These are phyloP conservation scores for Syncephalis fuscata DNA, from an alignment of 371 early-diverging fungal species.

Conservation along the genomic window DNA sequence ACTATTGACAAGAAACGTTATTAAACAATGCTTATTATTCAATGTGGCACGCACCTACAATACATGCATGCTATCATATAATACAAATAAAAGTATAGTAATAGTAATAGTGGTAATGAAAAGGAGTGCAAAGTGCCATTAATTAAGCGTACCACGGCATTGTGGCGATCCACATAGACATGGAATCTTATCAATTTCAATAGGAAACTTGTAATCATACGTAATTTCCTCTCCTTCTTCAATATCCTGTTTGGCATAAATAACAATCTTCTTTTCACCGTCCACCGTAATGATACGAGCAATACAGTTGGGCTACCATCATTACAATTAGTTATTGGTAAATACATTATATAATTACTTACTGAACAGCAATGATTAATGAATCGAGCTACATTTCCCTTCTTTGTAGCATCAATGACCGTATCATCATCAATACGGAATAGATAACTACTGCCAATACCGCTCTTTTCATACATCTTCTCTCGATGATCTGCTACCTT, in stretches of 20 bases:
- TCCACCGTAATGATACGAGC: conserved; percentile 82
- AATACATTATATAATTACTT: too few relatives aligned
- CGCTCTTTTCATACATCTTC: conserved; percentile 71
- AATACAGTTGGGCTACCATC: conserved; percentile 87
- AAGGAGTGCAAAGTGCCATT: background rate
- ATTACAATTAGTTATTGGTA: too few relatives aligned
- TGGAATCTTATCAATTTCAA: conserved; percentile 84
- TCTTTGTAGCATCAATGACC: conserved; percentile 96
- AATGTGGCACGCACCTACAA: too few relatives aligned
- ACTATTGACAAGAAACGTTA: too few relatives aligned
- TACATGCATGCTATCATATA: too few relatives aligned
- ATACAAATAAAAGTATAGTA: background rate
- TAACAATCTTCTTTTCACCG: conserved; percentile 82
- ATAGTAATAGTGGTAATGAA: background rate
- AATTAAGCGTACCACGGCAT: conserved; percentile 55
- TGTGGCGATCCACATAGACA: conserved; percentile 78
- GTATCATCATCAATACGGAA: conserved; percentile 92
- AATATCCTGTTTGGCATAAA: conserved; percentile 79
- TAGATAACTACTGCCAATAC: conserved; percentile 89
- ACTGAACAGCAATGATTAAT: conserved; percentile 96
- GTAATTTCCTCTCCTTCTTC: conserved; percentile 93
- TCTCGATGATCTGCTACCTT: conserved; percentile 93
- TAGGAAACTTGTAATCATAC: conserved; percentile 97
- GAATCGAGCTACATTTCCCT: conserved; percentile 93
- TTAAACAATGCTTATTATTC: too few relatives aligned